Base-by-base conservation (phyloP, 768 basidiomycete species). In the Dioszegia aurantiaca region DNA sequence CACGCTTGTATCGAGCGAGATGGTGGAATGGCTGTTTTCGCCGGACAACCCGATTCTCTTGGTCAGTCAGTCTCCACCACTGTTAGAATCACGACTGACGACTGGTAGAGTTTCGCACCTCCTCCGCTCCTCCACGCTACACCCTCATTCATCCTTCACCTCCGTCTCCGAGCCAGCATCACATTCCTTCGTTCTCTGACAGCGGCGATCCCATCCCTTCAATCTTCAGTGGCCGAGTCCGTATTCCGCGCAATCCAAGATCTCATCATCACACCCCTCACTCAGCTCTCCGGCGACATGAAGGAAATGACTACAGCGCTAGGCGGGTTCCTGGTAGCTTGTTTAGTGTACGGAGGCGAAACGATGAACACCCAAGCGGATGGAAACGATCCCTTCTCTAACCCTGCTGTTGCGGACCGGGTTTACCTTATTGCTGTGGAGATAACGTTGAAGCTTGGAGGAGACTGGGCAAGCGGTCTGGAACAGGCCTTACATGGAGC, bases 111-210 rank as follows among this genome's bases (percentile, higher is more conserved):
- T 4, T 68, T 67, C 44, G 16, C 46, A 10, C 70, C 70, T 17
- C 60, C 70, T 0, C 70, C 66, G 0, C 26, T 69, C 0, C 63
- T 72, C 5, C 70, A 72, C 43, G 70, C 65, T 16, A 62, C 64
- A 12, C 65, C 68, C 4, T 65, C 70, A 4, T 12, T 60, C 8
- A 59, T 68, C 26, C 62, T 69, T 1, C 49, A 49, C 14, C 55
- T 72, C 14, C 65, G 70, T 27, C 39, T 41, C 4, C n/a, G 16
- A 24, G 24, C 54, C 9, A 21, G 17, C 27, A 42, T 67, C 19
- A 24, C 55, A 0, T 64, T 63, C 4, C 53, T 60, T 26, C 33
- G 56, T 1, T 65, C 66, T 1, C 55, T 59, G 26, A 41, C 59
- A 3, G 19, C 6, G 4, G 51, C 24, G 23, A 27, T 53, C 3